Conservation (phyloP, 73 alveolate genomes). For the Urostyla sp. region DNA sequence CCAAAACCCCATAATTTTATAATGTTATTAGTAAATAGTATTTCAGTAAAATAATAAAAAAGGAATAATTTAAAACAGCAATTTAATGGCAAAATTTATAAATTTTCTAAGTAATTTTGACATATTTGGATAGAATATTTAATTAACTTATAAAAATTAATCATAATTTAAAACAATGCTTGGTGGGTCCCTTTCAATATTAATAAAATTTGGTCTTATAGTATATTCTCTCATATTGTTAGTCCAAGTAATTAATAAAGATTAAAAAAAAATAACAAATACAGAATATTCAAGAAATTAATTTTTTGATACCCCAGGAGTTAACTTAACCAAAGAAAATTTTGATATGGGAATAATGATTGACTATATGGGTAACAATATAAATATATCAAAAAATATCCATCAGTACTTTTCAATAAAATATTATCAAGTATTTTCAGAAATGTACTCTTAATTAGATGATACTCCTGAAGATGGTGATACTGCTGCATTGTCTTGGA, state of each 20-base stretch:
- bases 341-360: conserved; percentile 9
- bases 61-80: no score
- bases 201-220: not conserved
- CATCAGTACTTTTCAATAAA: not conserved
- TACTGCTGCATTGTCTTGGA: no score
- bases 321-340: not conserved
- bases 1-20: no score
- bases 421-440: not conserved
- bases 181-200: not conserved
- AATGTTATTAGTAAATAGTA: no score
- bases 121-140: not conserved
- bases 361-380: not conserved
- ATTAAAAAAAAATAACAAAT: not conserved
- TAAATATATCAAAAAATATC: not conserved
- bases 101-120: not conserved
- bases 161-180: not conserved
- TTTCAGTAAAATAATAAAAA: no score
- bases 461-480: not conserved
- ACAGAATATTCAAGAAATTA: not conserved
- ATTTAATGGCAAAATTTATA: not conserved
- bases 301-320: not conserved
- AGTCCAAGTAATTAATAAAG: not conserved
- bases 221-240: not conserved
- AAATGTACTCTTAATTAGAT: not conserved
- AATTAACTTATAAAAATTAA: not conserved